Conservation (phyloP, 2,329 filamentous ascomycete species). For the Verticillium nonalfalfae region DNA sequence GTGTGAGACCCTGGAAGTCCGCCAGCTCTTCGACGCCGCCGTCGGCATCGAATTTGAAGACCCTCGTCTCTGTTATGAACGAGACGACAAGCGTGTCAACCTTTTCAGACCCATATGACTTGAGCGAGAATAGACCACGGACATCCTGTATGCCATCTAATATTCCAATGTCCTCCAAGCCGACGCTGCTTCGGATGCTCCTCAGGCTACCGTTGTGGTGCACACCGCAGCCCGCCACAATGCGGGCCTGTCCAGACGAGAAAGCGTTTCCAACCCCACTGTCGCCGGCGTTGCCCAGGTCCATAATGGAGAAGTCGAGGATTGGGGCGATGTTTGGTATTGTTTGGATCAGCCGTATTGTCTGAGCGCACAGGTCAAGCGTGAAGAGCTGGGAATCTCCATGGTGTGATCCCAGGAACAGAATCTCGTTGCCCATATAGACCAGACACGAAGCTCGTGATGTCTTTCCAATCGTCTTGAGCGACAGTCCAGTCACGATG, state of each 20-base stretch:
- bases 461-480: constrained; percentile 58
- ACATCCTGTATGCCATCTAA: constrained; percentile 73
- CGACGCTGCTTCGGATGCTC: constrained; percentile 89
- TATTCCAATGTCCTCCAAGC: constrained; percentile 79
- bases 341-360: constrained; percentile 64
- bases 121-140: constrained; percentile 65
- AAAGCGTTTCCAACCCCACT: constrained; percentile 76
- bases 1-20: constrained; percentile 61
- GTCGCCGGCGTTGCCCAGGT: constrained; percentile 82
- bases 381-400: constrained; percentile 83
- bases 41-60: constrained; percentile 68
- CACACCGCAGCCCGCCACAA: constrained; percentile 88
- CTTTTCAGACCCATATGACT: constrained; percentile 38
- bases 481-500: constrained; percentile 65
- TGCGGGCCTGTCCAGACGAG: constrained; percentile 86
- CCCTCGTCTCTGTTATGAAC: constrained; percentile 74
- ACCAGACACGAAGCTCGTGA: constrained; percentile 74
- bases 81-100: constrained; percentile 73
- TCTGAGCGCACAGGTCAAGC: constrained; percentile 33
- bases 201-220: constrained; percentile 83
- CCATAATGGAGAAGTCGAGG: constrained; percentile 92
- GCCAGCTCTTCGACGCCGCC: constrained; percentile 84
- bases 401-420: constrained; percentile 89
- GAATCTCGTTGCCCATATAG: constrained; percentile 64
- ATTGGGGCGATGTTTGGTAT: constrained; percentile 85